phyloP scores from a whole-genome alignment of 768 basidiomycete genomes.

The Chalciporus pseudorubinellus region DNA sequence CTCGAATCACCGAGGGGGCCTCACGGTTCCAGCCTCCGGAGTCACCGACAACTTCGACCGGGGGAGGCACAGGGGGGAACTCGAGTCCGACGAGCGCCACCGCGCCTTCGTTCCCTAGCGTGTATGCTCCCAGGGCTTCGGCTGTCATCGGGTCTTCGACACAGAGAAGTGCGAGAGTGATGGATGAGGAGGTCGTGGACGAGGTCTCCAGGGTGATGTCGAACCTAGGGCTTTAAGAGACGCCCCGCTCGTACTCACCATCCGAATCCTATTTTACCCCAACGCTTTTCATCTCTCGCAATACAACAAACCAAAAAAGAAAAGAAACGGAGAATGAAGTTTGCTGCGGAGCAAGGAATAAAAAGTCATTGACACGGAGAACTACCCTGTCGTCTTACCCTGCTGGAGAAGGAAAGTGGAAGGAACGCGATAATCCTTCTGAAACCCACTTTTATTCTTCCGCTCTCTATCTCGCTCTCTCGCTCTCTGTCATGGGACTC shows the following conservation, averaged over 20 bases:
- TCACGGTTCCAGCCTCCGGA: conserved; percentile 66
- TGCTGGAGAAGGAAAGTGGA: conserved; percentile 18
- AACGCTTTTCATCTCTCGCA: neutral
- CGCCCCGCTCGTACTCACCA: conserved; percentile 14
- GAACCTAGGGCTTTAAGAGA: conserved; percentile 58
- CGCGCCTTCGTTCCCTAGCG: conserved; percentile 81
- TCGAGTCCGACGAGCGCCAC: conserved; percentile 78
- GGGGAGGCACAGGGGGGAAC: conserved; percentile 69
- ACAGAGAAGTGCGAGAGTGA: conserved; percentile 38
- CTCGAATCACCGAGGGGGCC: conserved; percentile 71
- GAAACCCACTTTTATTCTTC: conserved; percentile 16
- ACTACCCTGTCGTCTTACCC: conserved; percentile 24
- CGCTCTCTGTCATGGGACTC: conserved; percentile 23
- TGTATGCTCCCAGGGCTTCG: conserved; percentile 66
- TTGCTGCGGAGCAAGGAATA: conserved; percentile 6
- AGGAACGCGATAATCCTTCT: conserved; percentile 12
- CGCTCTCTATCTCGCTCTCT: conserved; percentile 13
- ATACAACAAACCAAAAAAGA: conserved; percentile 2
- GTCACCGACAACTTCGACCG: conserved; percentile 74
- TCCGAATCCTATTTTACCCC: conserved; percentile 8
- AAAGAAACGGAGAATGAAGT: conserved; percentile 3
- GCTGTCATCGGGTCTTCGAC: conserved; percentile 44
- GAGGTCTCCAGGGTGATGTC: conserved; percentile 78
- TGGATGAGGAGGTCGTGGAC: conserved; percentile 59
- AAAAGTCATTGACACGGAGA: conserved; percentile 8